Base-by-base conservation (phyloP, 75 land plant species). In the Cupressus sempervirens region DNA sequence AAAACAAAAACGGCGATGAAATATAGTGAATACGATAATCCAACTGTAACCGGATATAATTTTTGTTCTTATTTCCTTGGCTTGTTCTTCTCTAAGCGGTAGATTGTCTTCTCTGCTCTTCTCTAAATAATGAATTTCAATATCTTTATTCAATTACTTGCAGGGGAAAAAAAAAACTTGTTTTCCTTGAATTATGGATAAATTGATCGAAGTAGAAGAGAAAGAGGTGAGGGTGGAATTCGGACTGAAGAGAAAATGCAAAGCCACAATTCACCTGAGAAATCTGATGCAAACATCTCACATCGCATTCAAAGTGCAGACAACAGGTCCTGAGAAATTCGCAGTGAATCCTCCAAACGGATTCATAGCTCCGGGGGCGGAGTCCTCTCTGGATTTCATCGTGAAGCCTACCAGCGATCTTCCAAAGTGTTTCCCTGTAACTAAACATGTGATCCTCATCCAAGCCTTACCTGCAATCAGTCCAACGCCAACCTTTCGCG, bases 231-330 rank as follows among this genome's bases (percentile, higher is more conserved):
- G 76, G n/a, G 82, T 95, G 68, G 84, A 88, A 48, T 92, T 93
- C 88, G 83, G 75, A 50, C 86, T 89, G 11, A 72, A 83, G 50
- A 38, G 76, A 82, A 89, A 91, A 82, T 91, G 92, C 89, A 86
- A 88, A 12, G 73, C 84, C 74, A 86, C 79, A 35, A 72, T 95
- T 81, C 88, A 86, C 62, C 85, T 95, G 18, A 88, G 52, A 35
- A 93, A 91, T 20, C 89, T 95, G 83, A 52, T 85, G 50, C 79
- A 88, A 46, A 83, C 91, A 23, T 40, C 52, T 73, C 85, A 89
- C 1, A 85, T 95, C 2, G 93, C 93, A 36, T 95, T 92, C 93
- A 95, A 93, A 67, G 89, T 95, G 48, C 94, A 95, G 79, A 92
- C 95, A 50, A 93, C 92, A 1, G 84, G 92, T 5, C 94, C 94